These are phyloP conservation scores for Amanita polypyramis DNA, from an alignment of 768 basidiomycete genomes.

Conservation along the genomic window DNA sequence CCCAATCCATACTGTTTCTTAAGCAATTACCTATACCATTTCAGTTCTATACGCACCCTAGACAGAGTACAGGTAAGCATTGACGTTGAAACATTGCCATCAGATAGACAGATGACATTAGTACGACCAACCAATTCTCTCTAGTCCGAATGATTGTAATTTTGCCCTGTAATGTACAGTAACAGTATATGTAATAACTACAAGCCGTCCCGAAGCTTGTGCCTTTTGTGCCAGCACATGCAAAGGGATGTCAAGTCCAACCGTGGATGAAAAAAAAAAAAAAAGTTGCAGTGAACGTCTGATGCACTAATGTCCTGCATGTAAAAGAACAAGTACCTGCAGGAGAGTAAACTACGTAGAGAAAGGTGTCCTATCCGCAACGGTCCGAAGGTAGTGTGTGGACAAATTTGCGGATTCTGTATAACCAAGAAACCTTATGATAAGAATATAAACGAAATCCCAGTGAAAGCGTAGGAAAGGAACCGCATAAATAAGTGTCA, in stretches of 20 bases:
- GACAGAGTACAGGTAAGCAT: too few relatives aligned
- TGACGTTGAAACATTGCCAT: too few relatives aligned
- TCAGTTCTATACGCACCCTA: too few relatives aligned
- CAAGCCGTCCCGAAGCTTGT: not conserved
- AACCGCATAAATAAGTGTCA: not conserved
- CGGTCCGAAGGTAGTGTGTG: not conserved
- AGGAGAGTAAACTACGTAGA: not conserved
- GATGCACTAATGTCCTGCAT: slow-evolving; percentile 2
- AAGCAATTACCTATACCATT: too few relatives aligned
- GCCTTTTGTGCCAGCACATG: not conserved
- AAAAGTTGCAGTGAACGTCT: slow-evolving; percentile 1
- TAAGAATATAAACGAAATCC: slow-evolving; percentile 6
- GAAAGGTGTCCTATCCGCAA: not conserved
- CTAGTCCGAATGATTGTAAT: not conserved
- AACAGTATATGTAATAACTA: too few relatives aligned
- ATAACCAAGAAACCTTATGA: slow-evolving; percentile 4
- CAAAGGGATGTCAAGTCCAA: not conserved
- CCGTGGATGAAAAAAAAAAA: not conserved
- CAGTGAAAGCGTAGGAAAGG: not conserved
- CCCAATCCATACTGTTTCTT: too few relatives aligned
- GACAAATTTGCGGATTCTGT: not conserved
- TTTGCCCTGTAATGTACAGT: not conserved
- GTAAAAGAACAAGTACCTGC: not conserved
- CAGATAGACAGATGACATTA: too few relatives aligned
- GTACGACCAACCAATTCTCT: too few relatives aligned